Conservation (phyloP, 2,329 filamentous ascomycete genomes). For the Chaetomium sp. region DNA sequence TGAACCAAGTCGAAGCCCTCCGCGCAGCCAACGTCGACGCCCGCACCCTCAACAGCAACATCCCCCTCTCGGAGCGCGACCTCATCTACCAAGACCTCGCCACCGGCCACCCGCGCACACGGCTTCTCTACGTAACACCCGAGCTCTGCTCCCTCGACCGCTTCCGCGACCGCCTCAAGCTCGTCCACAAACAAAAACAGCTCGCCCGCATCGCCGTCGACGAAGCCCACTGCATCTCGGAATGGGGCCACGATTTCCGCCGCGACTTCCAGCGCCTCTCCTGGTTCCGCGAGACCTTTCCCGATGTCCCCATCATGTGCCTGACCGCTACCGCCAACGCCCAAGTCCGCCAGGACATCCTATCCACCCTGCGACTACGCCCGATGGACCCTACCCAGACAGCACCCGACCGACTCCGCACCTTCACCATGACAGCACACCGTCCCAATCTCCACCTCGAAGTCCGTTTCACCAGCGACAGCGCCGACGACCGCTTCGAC, state of each 20-base stretch:
- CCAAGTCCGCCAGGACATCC: conserved; percentile 74
- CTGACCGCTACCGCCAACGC: conserved; percentile 86
- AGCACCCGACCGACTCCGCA: conserved; percentile 52
- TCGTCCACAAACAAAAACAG: conserved; percentile 73
- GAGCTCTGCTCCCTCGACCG: conserved; percentile 73
- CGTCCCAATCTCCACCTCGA: conserved; percentile 87
- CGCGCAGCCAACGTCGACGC: conserved; percentile 69
- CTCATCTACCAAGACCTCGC: conserved; percentile 74
- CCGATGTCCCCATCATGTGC: conserved; percentile 83
- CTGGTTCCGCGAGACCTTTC: conserved; percentile 78
- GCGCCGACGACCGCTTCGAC: conserved; percentile 62
- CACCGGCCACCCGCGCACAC: conserved; percentile 75
- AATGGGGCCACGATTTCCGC: conserved; percentile 98
- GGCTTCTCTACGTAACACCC: conserved; percentile 88
- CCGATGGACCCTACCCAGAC: conserved; percentile 32
- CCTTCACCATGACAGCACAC: conserved; percentile 77
- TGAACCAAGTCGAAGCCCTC: conserved; percentile 84
- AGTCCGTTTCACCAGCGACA: conserved; percentile 73
- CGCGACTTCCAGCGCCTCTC: conserved; percentile 79
- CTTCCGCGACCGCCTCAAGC: conserved; percentile 67
- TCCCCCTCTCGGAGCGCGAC: conserved; percentile 55
- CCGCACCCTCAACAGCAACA: conserved; percentile 81
- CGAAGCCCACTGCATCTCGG: conserved; percentile 93
- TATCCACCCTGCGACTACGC: conserved; percentile 61
- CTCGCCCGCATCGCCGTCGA: conserved; percentile 86